Conservation (phyloP, 1,139 yeast species). For the Hemisphaericaspora subhashii region DNA sequence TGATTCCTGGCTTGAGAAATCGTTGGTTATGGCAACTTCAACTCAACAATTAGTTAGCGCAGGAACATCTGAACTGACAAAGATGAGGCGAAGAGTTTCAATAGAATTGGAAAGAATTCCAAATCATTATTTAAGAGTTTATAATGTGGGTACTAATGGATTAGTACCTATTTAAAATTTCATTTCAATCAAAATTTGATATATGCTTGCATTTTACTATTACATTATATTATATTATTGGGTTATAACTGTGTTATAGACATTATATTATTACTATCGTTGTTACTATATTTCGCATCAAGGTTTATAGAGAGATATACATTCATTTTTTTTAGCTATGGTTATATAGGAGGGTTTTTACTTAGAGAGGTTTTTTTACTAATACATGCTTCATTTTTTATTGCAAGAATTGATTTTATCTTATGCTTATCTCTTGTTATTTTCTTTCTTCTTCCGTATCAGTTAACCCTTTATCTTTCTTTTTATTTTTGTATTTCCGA, state of each 20-base stretch:
- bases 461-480: too few relatives aligned
- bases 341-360: too few relatives aligned
- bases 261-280: background rate
- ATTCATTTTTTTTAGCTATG: too few relatives aligned
- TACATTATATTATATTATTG: background rate
- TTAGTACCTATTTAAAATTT: constrained; percentile 29
- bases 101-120: constrained; percentile 32
- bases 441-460: too few relatives aligned
- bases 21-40: constrained; percentile 45
- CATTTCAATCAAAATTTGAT: background rate
- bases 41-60: constrained; percentile 34
- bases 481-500: too few relatives aligned
- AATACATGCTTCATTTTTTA: too few relatives aligned
- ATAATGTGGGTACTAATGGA: constrained; percentile 42
- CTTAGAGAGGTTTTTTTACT: too few relatives aligned
- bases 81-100: constrained; percentile 18
- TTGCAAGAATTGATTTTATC: too few relatives aligned
- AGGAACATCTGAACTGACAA: constrained; percentile 21
- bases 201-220: constrained; percentile 1
- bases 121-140: constrained; percentile 41
- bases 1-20: constrained; percentile 54
- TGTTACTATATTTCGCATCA: too few relatives aligned
- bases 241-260: constrained; percentile 1
- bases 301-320: too few relatives aligned
- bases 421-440: too few relatives aligned